These are phyloP conservation scores for Acmispon strigosus DNA, from an alignment of 306 rosid species.

Conservation along the genomic window DNA sequence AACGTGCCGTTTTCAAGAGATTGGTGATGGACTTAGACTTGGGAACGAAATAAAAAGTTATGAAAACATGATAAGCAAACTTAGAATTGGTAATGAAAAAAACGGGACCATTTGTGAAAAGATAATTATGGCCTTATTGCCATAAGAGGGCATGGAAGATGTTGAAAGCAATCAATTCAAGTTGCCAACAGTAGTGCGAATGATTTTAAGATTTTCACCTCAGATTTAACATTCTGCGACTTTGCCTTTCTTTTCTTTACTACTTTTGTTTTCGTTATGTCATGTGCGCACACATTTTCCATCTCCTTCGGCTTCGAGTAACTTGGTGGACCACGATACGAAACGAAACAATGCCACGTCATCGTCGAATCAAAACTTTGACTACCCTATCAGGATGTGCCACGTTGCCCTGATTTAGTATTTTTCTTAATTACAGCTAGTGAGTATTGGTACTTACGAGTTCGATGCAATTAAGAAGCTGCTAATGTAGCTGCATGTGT, in stretches of 20 bases:
- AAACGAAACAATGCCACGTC: not conserved
- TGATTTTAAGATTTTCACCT: constrained; percentile 10
- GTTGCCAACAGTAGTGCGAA: not conserved
- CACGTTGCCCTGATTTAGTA: not conserved
- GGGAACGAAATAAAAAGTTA: too few relatives aligned
- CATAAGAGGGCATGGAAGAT: not conserved
- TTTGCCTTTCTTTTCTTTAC: not conserved
- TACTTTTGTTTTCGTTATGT: not conserved
- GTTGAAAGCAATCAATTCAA: constrained; percentile 3
- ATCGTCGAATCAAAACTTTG: not conserved
- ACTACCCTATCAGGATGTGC: not conserved
- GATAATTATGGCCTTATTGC: not conserved
- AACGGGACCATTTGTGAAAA: not conserved
- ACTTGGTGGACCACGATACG: not conserved
- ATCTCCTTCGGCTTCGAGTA: not conserved
- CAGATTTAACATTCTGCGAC: not conserved
- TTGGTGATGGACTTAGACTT: too few relatives aligned
- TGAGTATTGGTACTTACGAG: not conserved
- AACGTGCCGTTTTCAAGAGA: too few relatives aligned
- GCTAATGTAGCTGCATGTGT: too few relatives aligned
- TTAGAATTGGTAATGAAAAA: too few relatives aligned
- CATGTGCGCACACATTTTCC: not conserved
- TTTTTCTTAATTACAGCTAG: not conserved
- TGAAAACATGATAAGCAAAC: not conserved
- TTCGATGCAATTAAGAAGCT: not conserved